Conservation (phyloP, 2,329 filamentous ascomycete species). For the Fonsecaea multimorphosa region DNA sequence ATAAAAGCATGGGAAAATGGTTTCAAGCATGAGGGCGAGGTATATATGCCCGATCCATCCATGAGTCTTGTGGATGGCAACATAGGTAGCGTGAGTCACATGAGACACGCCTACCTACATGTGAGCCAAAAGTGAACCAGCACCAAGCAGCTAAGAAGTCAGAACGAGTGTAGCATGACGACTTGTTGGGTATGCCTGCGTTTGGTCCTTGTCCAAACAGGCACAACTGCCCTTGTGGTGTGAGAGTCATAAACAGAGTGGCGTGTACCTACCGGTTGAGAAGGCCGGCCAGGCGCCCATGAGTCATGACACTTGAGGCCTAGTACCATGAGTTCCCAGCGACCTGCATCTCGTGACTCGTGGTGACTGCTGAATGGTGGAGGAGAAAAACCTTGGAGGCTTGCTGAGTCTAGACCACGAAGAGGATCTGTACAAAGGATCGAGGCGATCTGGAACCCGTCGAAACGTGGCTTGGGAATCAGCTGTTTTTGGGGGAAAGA, state of each 20-base stretch:
- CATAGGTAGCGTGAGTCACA: conserved; percentile 33
- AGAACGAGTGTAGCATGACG: conserved; percentile 18
- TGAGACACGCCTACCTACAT: conserved; percentile 21
- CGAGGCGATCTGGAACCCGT: neutral
- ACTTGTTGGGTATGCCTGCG: conserved; percentile 29
- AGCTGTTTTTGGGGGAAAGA: neutral
- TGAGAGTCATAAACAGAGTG: conserved; percentile 31
- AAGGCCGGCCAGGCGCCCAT: conserved; percentile 21
- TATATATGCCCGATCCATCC: conserved; percentile 22
- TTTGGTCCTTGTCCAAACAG: conserved; percentile 21
- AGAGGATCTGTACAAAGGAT: neutral
- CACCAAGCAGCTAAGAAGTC: neutral
- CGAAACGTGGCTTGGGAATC: neutral
- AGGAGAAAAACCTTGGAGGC: neutral
- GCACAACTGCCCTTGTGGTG: conserved; percentile 29
- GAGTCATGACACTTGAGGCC: conserved; percentile 29
- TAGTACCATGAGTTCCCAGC: conserved; percentile 23
- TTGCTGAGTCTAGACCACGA: neutral
- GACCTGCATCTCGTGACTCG: conserved; percentile 21
- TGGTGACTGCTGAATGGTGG: neutral
- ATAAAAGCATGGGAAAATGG: conserved; percentile 9
- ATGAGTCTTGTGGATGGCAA: conserved; percentile 14
- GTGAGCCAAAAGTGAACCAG: neutral
- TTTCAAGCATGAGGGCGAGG: conserved; percentile 11
- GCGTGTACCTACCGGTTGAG: conserved; percentile 27